These are phyloP conservation scores for Cytauxzoon felis DNA, from an alignment of 169 alveolate species.

Conservation along the genomic window DNA sequence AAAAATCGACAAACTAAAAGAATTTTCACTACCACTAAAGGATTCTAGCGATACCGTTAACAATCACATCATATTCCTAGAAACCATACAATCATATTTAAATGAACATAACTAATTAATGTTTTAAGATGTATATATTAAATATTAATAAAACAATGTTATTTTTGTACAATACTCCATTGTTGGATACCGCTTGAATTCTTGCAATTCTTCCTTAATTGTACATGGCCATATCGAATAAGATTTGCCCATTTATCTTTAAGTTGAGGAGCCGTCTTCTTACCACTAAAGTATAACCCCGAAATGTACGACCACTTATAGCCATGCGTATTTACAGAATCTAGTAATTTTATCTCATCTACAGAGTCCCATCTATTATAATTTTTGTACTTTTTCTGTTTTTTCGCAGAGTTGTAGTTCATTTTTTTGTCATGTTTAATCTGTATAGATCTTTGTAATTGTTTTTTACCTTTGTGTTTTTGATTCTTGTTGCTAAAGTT, in stretches of 20 bases:
- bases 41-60: not conserved
- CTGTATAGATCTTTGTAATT: too few species aligned
- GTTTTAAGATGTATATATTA: not conserved
- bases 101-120: not conserved
- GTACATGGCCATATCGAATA: slow-evolving; percentile 39
- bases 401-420: too few species aligned
- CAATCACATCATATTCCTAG: slow-evolving; percentile 32
- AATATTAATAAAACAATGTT: not conserved
- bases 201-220: not conserved
- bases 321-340: slow-evolving; percentile 51
- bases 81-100: slow-evolving; percentile 41
- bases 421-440: too few species aligned
- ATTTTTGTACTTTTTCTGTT: too few species aligned
- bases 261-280: slow-evolving; percentile 34
- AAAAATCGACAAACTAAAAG: slow-evolving; percentile 14
- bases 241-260: slow-evolving; percentile 62
- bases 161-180: too few species aligned
- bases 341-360: slow-evolving; percentile 22
- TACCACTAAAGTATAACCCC: slow-evolving; percentile 35
- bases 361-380: slow-evolving; percentile 27
- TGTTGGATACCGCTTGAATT: too few species aligned
- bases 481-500: too few species aligned
- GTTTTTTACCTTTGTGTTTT: too few species aligned
- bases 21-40: slow-evolving; percentile 4
- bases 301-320: slow-evolving; percentile 38